Conservation (phyloP, 345 rosid genomes). For the Salix udensis region DNA sequence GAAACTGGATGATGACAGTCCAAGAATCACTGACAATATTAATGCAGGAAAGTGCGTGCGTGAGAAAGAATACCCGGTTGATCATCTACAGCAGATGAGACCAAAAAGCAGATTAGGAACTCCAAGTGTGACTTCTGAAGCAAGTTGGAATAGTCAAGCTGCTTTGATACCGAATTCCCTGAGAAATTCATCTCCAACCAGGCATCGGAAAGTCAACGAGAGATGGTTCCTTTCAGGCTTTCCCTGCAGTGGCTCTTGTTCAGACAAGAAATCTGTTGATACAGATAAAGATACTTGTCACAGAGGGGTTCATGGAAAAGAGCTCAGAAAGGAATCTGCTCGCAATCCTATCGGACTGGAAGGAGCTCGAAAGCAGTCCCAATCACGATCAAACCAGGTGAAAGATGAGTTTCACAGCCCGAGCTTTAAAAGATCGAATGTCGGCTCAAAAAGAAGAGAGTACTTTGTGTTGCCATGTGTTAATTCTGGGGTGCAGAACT, state of each 20-base stretch:
- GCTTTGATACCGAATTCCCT: constrained; percentile 23
- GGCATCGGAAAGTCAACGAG: constrained; percentile 28
- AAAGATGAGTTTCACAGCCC: constrained; percentile 25
- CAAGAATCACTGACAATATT: constrained; percentile 12
- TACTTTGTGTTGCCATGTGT: constrained; percentile 26
- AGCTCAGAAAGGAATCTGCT: constrained; percentile 13
- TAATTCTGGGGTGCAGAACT: constrained; percentile 20
- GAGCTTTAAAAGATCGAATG: constrained; percentile 20
- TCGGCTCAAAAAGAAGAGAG: constrained; percentile 31
- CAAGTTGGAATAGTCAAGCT: constrained; percentile 47
- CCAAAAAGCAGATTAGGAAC: constrained; percentile 36
- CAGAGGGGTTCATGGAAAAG: constrained; percentile 17
- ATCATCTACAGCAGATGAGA: constrained; percentile 25
- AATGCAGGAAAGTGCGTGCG: constrained; percentile 7
- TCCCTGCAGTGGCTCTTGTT: constrained; percentile 47
- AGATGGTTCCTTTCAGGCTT: constrained; percentile 40
- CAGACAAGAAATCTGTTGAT: constrained; percentile 42
- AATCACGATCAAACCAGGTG: constrained; percentile 10
- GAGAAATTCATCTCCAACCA: constrained; percentile 20
- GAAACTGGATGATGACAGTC: constrained; percentile 30
- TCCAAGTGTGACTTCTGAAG: constrained; percentile 44
- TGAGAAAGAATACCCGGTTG: constrained; percentile 21
- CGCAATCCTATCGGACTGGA: constrained; percentile 18
- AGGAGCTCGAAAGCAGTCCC: constrained; percentile 22
- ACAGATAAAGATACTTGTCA: constrained; percentile 12